Evolutionary conservation across 23 red algal species (phyloP), one percentile per base, ranked within the genome.

Genomic region (Pyropia haitanensis): DNA sequence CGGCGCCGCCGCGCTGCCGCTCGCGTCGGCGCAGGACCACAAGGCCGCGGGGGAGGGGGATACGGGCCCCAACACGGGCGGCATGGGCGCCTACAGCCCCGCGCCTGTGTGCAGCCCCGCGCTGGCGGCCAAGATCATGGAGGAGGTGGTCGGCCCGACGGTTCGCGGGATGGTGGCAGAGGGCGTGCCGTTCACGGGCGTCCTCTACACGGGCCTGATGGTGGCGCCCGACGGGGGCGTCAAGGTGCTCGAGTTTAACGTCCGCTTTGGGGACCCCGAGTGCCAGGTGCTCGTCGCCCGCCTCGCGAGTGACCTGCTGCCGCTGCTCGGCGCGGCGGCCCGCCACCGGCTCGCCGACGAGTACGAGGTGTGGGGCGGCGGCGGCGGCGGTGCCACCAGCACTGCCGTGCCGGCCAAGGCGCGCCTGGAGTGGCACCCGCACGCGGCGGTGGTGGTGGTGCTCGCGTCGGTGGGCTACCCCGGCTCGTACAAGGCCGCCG

Each of bases 211-310:
- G 30, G 92, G 92, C 10, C 67, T 96, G 71, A 96, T 96, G 83
- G 60, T 96, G 19, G 72, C 81, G 17, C 50, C 52, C 34, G 12
- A 34, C 2, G 61, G 55, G 60, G 59, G 28, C 27, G 29, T 64
- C 22, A 85, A 79, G 27, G 92, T 96, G 3, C 69, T 96, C 13
- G 92, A 96, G 51, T 96, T 77, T 56, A 96, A 96, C 57, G 85
- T 96, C 18, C 72, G 92, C 32, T 96, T 96, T 73, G 92, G 92
- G 17, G 92, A 96, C 70, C 92, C 92, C 9, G 92, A 96, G 76
- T 96, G 92, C 49, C 92, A 96, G 60, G 92, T 89, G 39, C 57
- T 96, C 22, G 90, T 85, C 18, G 68, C 61, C n/a, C 69, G 84
- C 19, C 61, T 96, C 65, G 62, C 84, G 44, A 78, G 75, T 60